Evolutionary conservation across 2,329 filamentous ascomycete species (phyloP), one percentile per base, ranked within the genome.

Genomic region (Aspergillus sp.): DNA sequence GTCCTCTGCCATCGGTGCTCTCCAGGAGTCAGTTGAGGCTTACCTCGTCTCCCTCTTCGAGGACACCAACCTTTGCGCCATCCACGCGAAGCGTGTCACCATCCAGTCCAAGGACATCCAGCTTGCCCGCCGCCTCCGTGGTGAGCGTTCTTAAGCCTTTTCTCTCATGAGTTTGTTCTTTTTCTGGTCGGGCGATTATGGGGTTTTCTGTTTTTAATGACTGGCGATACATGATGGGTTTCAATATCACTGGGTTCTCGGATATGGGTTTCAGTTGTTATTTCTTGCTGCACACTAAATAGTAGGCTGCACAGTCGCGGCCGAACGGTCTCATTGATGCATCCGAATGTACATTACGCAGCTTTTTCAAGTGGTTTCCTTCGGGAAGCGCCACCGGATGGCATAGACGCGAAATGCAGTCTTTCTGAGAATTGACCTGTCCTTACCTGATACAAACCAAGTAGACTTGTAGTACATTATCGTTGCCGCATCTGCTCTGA

Each of bases 1-100:
- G 82, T 95, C 90, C 20, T 96, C 93, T 44, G 94, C 94, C 75
- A 96, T 99, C 73, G 89, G 90, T 70, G 94, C 94, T 61, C 87
- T 99, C 38, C 93, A 99, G 81, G 94, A 99, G 83, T 96, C 94
- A 50, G 92, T 96, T 62, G 94, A 99, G 82, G 95, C 94, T 2
- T 97, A 96, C 80, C 88, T 99, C 69, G 92, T 97, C 77, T 95
- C 92, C 42, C 87, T 97, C 61, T 97, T 97, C 68, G 92, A 97
- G 79, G 93, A 97, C 74, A 96, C 93, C 79, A 97, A 97, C 82
- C 81, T 96, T 49, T 97, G 93, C 80, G 93, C 94, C 71, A 96
- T 97, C 76, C 94, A 97, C 80, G 93, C 94, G 79, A 97, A 97
- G 86, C 91, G 94, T 81, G 94, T 97, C 72, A 97, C 93, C 71